Conservation (phyloP, 306 rosid genomes). For the Prunus mongolica region DNA sequence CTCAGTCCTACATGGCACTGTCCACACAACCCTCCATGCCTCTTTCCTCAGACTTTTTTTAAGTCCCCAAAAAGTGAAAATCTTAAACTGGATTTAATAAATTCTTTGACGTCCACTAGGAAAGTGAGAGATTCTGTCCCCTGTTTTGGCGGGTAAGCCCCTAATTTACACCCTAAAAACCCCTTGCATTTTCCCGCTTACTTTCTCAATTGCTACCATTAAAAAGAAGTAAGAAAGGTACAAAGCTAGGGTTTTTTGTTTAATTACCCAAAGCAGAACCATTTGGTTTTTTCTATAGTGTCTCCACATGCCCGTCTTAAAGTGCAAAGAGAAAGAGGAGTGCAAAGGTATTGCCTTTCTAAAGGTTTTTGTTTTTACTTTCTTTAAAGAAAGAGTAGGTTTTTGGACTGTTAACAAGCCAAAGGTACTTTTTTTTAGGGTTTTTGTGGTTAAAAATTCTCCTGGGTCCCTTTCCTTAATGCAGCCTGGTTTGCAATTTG, state of each 20-base stretch:
- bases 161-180: constrained; percentile 18
- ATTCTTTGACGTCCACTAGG: constrained; percentile 77
- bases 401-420: constrained; percentile 11
- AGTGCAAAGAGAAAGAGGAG: constrained; percentile 22
- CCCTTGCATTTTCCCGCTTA: constrained; percentile 45
- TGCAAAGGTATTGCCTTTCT: constrained; percentile 29
- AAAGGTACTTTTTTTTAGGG: constrained; percentile 14
- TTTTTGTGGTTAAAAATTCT: constrained; percentile 25
- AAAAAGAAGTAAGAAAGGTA: constrained; percentile 17
- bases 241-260: constrained; percentile 2
- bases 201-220: constrained; percentile 16
- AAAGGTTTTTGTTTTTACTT: constrained; percentile 26
- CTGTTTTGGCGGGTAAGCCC: constrained; percentile 64
- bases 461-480: constrained; percentile 68
- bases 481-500: constrained; percentile 40
- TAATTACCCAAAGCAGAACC: constrained; percentile 9
- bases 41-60: background rate
- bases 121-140: constrained; percentile 37
- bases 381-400: constrained; percentile 34
- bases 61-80: constrained; percentile 2
- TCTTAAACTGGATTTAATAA: constrained; percentile 56
- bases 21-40: constrained; percentile 19
- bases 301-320: constrained; percentile 38
- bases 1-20: constrained; percentile 38
- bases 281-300: constrained; percentile 24